These are phyloP conservation scores for Cadophora sp. DNA, from an alignment of 2,329 filamentous ascomycete species.

Conservation along the genomic window DNA sequence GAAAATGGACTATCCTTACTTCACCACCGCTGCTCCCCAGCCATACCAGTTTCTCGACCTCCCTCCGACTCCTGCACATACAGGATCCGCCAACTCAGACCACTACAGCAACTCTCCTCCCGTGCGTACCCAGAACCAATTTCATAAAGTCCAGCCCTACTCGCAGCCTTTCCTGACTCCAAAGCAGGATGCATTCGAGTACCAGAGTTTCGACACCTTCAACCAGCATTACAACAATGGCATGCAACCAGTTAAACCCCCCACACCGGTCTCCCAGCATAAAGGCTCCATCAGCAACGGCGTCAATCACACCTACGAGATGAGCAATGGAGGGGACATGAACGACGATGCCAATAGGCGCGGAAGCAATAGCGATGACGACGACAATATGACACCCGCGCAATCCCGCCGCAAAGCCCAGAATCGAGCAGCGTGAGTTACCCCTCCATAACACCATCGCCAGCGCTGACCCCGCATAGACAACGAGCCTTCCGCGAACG, in stretches of 20 bases:
- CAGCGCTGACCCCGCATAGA: constrained; percentile 52
- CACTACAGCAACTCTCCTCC: constrained; percentile 52
- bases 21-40: constrained; percentile 47
- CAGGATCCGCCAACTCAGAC: constrained; percentile 48
- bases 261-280: constrained; percentile 40
- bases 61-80: constrained; percentile 47
- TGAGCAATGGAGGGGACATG: constrained; percentile 34
- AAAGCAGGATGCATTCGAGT: constrained; percentile 44
- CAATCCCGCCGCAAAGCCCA: constrained; percentile 72
- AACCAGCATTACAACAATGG: constrained; percentile 37
- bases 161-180: constrained; percentile 39
- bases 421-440: constrained; percentile 73
- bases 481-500: constrained; percentile 96
- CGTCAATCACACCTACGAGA: constrained; percentile 37
- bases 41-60: constrained; percentile 57
- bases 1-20: constrained; percentile 64
- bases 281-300: constrained; percentile 34
- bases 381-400: constrained; percentile 61
- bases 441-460: constrained; percentile 4
- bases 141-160: constrained; percentile 27
- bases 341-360: constrained; percentile 37
- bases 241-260: constrained; percentile 31
- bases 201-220: constrained; percentile 41
- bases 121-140: constrained; percentile 41
- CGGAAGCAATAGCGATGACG: constrained; percentile 49